Percentiles rank a stretch among this genome's conserved stretches.
These are phyloP conservation scores for Malus hybrid DNA, from an alignment of 331 rosid genomes.

Conservation along the genomic window DNA sequence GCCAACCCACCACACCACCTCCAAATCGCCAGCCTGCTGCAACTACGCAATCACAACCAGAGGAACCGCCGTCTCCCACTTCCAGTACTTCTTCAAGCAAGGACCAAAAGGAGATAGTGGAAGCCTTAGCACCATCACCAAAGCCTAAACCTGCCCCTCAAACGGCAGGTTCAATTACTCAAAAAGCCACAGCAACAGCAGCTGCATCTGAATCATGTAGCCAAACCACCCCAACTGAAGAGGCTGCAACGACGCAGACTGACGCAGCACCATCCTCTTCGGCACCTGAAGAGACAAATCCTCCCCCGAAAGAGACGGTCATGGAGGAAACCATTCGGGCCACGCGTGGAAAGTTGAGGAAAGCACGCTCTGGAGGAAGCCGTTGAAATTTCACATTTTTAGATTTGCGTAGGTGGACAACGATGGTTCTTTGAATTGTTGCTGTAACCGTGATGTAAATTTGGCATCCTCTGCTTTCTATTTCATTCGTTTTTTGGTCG, in stretches of 20 bases:
- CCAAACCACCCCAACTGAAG: slow-evolving; percentile 39
- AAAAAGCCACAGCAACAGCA: slow-evolving; percentile 24
- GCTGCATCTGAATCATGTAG: slow-evolving; percentile 34
- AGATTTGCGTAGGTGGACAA: slow-evolving; percentile 32
- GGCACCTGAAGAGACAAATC: slow-evolving; percentile 33
- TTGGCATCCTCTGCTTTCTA: slow-evolving; percentile 20
- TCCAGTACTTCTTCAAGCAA: slow-evolving; percentile 79
- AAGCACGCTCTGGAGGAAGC: slow-evolving; percentile 27
- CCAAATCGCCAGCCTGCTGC: slow-evolving; percentile 37
- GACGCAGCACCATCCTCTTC: slow-evolving; percentile 38
- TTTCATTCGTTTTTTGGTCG: slow-evolving; percentile 26
- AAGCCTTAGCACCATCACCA: slow-evolving; percentile 48
- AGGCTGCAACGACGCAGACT: slow-evolving; percentile 30
- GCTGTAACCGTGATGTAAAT: slow-evolving; percentile 47
- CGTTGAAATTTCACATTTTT: slow-evolving; percentile 18
- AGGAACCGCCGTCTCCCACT: slow-evolving; percentile 81
- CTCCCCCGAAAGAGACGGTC: slow-evolving; percentile 34
- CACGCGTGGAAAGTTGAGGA: slow-evolving; percentile 45
- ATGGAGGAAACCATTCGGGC: slow-evolving; percentile 47
- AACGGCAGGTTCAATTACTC: slow-evolving; percentile 20
- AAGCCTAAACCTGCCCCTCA: slow-evolving; percentile 40
- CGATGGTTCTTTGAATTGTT: slow-evolving; percentile 26
- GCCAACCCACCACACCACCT: slow-evolving; percentile 33
- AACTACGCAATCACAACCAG: slow-evolving; percentile 31
- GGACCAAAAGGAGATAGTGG: slow-evolving; percentile 63